These are phyloP conservation scores for Geotrichum citri-aurantii DNA, from an alignment of 1,139 yeast genomes.

Conservation along the genomic window DNA sequence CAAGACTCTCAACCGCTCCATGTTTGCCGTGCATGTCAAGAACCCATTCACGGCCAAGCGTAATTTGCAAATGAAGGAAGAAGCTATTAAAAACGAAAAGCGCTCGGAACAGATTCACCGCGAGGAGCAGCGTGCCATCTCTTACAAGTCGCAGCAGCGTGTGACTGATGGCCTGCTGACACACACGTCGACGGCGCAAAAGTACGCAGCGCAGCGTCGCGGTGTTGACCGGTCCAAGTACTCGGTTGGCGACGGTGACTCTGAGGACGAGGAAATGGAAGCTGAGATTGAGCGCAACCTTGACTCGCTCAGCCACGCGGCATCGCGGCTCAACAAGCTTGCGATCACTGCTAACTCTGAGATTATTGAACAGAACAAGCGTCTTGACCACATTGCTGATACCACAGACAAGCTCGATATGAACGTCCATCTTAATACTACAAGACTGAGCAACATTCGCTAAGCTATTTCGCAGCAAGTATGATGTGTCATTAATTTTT, in stretches of 20 bases:
- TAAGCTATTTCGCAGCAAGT: constrained; percentile 25
- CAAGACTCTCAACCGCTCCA: constrained; percentile 70
- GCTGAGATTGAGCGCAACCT: constrained; percentile 51
- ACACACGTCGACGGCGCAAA: constrained; percentile 35
- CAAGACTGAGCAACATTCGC: constrained; percentile 38
- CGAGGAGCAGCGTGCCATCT: constrained; percentile 42
- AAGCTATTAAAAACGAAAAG: constrained; percentile 58
- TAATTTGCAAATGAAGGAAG: constrained; percentile 71
- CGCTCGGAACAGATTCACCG: constrained; percentile 46
- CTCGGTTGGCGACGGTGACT: constrained; percentile 51
- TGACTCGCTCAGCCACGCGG: constrained; percentile 45
- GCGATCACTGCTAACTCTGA: constrained; percentile 51
- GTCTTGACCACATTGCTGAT: constrained; percentile 49
- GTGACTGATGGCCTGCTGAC: constrained; percentile 40
- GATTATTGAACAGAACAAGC: constrained; percentile 46
- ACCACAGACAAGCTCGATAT: constrained; percentile 50
- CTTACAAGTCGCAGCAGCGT: constrained; percentile 46
- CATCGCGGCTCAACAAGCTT: constrained; percentile 46
- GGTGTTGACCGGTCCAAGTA: constrained; percentile 40
- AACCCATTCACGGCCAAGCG: constrained; percentile 88
- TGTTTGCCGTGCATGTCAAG: constrained; percentile 71
- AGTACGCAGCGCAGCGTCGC: constrained; percentile 34
- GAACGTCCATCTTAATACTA: constrained; percentile 46
- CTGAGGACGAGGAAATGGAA: constrained; percentile 58
- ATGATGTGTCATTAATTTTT: too few species aligned